phyloP scores from a whole-genome alignment of 495 filamentous ascomycete genomes.

The Penicillium cosmopolitanum region DNA sequence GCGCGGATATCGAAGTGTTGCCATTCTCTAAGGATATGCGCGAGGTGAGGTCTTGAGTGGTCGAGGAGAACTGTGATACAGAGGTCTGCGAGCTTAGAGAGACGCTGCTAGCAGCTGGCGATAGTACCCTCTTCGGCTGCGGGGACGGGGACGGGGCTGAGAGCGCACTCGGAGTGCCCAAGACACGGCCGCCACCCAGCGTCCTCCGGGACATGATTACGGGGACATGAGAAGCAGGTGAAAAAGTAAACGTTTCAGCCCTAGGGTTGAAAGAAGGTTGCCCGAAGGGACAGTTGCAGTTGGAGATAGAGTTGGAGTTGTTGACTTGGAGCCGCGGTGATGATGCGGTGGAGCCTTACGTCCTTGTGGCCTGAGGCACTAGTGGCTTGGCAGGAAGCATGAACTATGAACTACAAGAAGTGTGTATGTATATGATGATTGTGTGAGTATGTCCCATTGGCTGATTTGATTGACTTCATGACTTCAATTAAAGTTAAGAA shows the following conservation, averaged over 20 bases:
- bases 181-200: constrained; percentile 85
- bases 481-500: too few relatives aligned
- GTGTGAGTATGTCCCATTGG: too few relatives aligned
- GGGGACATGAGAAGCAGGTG: constrained; percentile 43
- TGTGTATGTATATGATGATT: too few relatives aligned
- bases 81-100: constrained; percentile 67
- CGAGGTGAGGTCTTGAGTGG: constrained; percentile 61
- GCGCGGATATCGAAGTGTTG: constrained; percentile 49
- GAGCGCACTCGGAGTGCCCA: constrained; percentile 79
- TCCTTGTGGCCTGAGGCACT: constrained; percentile 25
- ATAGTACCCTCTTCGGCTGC: constrained; percentile 59
- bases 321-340: constrained; percentile 24
- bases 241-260: constrained; percentile 21
- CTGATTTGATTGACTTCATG: too few relatives aligned
- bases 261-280: constrained; percentile 24
- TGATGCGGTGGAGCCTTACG: constrained; percentile 35
- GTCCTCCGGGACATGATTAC: constrained; percentile 76
- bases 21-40: constrained; percentile 60
- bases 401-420: too few relatives aligned
- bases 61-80: constrained; percentile 59
- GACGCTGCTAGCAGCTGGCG: constrained; percentile 61
- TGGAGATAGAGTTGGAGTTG: constrained; percentile 5
- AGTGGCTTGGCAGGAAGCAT: background rate
- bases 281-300: constrained; percentile 15
- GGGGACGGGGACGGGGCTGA: constrained; percentile 59